These are phyloP conservation scores for Xylaria scruposa DNA, from an alignment of 495 filamentous ascomycete species.

Conservation along the genomic window DNA sequence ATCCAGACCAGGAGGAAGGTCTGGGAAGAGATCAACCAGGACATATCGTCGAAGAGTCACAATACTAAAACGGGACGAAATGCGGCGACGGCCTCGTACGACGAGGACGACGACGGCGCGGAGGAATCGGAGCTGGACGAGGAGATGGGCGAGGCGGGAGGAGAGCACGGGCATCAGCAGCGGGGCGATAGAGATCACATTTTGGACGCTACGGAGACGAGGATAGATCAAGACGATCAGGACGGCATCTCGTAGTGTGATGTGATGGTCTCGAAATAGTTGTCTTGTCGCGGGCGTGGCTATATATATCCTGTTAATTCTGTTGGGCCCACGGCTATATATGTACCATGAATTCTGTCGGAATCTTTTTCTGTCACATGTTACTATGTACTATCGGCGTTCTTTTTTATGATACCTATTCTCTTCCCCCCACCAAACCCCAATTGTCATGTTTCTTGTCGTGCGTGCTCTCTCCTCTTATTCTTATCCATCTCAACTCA, in stretches of 20 bases:
- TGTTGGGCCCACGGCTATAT: no score
- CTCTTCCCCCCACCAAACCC: no score
- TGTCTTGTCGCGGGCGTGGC: not conserved
- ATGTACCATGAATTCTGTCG: no score
- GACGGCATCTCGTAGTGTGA: constrained; percentile 36
- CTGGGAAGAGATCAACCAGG: constrained; percentile 68
- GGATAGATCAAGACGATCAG: constrained; percentile 29
- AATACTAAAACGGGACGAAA: constrained; percentile 12
- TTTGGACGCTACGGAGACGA: constrained; percentile 20
- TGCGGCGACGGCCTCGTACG: not conserved
- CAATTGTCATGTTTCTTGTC: no score
- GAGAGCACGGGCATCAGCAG: constrained; percentile 10
- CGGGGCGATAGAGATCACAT: not conserved
- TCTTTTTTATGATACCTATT: no score
- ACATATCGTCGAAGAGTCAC: constrained; percentile 28
- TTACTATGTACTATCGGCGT: no score
- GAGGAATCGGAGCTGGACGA: constrained; percentile 46
- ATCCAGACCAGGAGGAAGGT: constrained; percentile 62
- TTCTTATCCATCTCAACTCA: no score
- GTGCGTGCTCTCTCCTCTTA: no score
- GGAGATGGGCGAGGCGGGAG: constrained; percentile 43
- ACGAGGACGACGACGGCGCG: constrained; percentile 23
- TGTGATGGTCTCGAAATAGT: not conserved
- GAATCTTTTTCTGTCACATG: no score
- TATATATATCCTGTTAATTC: no score